phyloP scores from a whole-genome alignment of 2,329 filamentous ascomycete species.

The Beauveria scarabaeidicola region DNA sequence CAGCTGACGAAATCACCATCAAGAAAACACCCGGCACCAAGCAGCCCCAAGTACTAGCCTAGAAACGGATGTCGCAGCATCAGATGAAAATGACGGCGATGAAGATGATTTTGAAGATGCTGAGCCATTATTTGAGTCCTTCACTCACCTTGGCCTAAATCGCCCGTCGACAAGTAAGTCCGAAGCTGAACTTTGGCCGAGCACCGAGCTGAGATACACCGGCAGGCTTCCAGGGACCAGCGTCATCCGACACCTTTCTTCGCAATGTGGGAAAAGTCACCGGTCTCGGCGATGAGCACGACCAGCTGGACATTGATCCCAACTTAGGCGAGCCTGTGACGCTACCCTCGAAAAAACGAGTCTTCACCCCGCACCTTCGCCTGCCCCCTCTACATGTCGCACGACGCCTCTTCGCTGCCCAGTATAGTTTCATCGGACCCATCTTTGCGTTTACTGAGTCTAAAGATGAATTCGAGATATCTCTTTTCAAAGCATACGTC shows the following conservation, averaged over 20 bases:
- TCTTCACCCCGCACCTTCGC: constrained; percentile 20
- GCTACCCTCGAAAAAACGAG: constrained; percentile 24
- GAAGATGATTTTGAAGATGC: constrained; percentile 24
- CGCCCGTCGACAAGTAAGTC: constrained; percentile 21
- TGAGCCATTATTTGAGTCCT: constrained; percentile 25
- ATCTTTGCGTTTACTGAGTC: constrained; percentile 47
- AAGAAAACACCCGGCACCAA: neutral
- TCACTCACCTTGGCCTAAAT: constrained; percentile 27
- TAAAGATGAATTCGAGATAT: constrained; percentile 33
- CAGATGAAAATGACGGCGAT: constrained; percentile 18
- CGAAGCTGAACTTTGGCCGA: neutral
- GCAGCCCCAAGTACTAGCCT: neutral
- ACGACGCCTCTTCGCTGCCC: constrained; percentile 39
- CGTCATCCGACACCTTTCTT: constrained; percentile 30
- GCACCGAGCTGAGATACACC: neutral
- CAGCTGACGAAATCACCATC: neutral
- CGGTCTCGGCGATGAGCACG: constrained; percentile 24
- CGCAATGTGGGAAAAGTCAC: constrained; percentile 28
- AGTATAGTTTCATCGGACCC: constrained; percentile 48
- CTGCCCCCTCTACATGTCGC: constrained; percentile 43
- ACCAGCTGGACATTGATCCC: constrained; percentile 22
- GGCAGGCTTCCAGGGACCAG: constrained; percentile 27
- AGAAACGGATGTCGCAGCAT: neutral
- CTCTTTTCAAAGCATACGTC: constrained; percentile 35
- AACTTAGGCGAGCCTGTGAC: constrained; percentile 27